Evolutionary conservation across 805 yeast genomes (phyloP), one percentile per base, ranked within the genome.

Genomic region (Wickerhamiella siamensis): DNA sequence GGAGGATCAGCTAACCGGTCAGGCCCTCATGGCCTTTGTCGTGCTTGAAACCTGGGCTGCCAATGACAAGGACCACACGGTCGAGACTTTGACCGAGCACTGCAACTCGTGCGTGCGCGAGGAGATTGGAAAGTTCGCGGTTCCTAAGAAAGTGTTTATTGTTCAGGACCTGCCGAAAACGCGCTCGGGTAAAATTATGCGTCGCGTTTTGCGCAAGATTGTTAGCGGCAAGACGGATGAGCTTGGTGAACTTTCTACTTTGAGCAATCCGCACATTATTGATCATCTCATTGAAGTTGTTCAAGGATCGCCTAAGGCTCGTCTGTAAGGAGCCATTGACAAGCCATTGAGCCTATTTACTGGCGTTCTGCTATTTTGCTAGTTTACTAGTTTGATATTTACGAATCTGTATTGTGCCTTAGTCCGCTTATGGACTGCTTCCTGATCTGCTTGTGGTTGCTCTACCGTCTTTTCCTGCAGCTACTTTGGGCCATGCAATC

Each of bases 121-220:
- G 56, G 79, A 76, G 53, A 82, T 82, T 60, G 91, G 91, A 40
- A 69, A 69, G 37, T 81, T 81, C 63, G 95, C 95, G 20, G 88
- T 94, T 42, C 95, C 95, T 57, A 86, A 84, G 63, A 66, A 76
- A 43, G 74, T 83, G 46, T 68, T 77, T 51, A 65, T 83, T 46
- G 87, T 84, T 43, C 76, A 73, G 45, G 95, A 84, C 58, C 72
- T 84, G 61, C 95, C 95, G 63, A 84, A 83, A 71, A 84, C 95
- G 16, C 76, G 95, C 68, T 82, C 94, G 5, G 95, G 95, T 53
- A 84, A 84, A 70, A 83, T 84, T 56, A 83, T 84, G 88, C 79
- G 95, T 71, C 79, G 95, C 70, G 77, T 84, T 48, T 69, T 84
- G 64, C 77, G 95, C 66, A 84, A 84, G 64, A 72, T 83, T 45